These are phyloP conservation scores for Kalmusia sp. DNA, from an alignment of 2,329 filamentous ascomycete species.

Conservation along the genomic window DNA sequence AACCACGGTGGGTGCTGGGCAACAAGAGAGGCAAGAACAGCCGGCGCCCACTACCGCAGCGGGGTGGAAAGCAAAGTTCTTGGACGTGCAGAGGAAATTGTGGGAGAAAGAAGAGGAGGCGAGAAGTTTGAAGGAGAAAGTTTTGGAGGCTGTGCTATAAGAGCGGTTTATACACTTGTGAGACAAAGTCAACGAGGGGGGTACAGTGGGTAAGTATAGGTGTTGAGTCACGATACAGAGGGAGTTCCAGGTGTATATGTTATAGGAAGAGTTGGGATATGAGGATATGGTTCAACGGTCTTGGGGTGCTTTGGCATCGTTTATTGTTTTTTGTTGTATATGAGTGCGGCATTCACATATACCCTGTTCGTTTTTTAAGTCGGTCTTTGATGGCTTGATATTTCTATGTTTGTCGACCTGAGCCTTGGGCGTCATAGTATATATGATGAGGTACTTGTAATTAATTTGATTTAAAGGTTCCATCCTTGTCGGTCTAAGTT, in stretches of 20 bases:
- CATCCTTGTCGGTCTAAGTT: no score
- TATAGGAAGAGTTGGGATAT: not conserved
- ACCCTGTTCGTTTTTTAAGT: not conserved
- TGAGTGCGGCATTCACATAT: conserved; percentile 3
- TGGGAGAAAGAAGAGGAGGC: conserved; percentile 45
- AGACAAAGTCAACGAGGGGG: not conserved
- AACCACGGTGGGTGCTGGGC: not conserved
- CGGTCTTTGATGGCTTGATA: no score
- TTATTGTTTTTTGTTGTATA: not conserved
- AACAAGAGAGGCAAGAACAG: conserved; percentile 16
- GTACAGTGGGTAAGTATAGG: no score
- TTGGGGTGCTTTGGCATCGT: not conserved
- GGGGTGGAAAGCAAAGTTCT: conserved; percentile 44
- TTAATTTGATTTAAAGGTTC: no score
- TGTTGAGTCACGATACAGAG: no score
- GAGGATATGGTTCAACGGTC: not conserved
- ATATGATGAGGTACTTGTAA: no score
- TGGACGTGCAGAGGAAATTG: conserved; percentile 42
- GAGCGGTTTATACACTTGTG: not conserved
- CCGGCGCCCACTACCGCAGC: conserved; percentile 20
- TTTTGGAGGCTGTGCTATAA: conserved; percentile 48
- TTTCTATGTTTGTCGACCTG: not conserved
- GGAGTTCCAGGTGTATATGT: not conserved
- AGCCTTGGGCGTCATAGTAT: not conserved
- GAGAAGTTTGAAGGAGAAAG: conserved; percentile 42